These are phyloP conservation scores for Rhodofomes roseus DNA, from an alignment of 1,284 basidiomycete species.

Conservation along the genomic window DNA sequence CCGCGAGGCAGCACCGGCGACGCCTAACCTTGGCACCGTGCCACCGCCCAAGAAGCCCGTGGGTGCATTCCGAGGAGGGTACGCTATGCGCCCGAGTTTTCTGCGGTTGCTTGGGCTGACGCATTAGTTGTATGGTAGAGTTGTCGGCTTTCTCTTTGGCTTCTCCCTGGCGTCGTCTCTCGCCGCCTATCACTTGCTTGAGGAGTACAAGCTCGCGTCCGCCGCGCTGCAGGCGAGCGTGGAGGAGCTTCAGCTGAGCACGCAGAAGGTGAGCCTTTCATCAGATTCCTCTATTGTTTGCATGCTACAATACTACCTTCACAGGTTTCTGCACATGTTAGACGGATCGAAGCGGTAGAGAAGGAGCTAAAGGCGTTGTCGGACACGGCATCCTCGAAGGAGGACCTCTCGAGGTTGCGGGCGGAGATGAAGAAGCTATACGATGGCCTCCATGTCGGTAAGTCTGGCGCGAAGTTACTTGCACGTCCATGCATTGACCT, in stretches of 20 bases:
- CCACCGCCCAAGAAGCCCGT: conserved; percentile 72
- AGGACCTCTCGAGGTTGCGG: conserved; percentile 72
- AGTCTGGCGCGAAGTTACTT: conserved; percentile 21
- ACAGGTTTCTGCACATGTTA: conserved; percentile 81
- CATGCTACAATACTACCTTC: not conserved
- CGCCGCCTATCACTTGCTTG: conserved; percentile 83
- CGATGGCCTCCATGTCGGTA: conserved; percentile 74
- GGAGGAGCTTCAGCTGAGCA: conserved; percentile 81
- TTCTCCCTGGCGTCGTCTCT: conserved; percentile 83
- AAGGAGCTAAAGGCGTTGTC: conserved; percentile 80
- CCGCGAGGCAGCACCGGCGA: conserved; percentile 45
- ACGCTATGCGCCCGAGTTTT: conserved; percentile 23
- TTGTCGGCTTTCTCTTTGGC: conserved; percentile 87
- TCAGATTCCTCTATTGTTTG: not conserved
- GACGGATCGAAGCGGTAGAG: conserved; percentile 84
- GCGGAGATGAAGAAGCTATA: conserved; percentile 85
- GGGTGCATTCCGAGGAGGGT: conserved; percentile 86
- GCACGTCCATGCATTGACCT: not conserved
- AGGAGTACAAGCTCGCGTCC: conserved; percentile 87
- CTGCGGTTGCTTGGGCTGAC: not conserved
- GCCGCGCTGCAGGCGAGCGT: conserved; percentile 82
- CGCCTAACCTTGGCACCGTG: conserved; percentile 44
- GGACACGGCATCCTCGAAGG: conserved; percentile 67
- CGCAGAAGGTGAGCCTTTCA: conserved; percentile 59
- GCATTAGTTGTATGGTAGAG: conserved; percentile 38